Conservation (phyloP, 225 moss, liverwort and hornwort species). For the Ulota crispa region DNA sequence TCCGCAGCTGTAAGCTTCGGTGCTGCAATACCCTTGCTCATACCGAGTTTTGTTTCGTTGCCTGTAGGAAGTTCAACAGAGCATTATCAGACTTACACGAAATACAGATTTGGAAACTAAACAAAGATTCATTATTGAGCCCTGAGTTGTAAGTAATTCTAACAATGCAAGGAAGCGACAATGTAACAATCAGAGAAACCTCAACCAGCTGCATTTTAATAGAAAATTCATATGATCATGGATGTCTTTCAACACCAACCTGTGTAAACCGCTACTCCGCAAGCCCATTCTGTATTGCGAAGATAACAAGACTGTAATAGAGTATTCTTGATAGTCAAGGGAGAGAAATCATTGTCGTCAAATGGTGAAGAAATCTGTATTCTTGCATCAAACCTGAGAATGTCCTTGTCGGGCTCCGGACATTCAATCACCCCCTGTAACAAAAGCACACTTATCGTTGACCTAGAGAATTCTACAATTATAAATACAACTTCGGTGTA, state of each 20-base stretch:
- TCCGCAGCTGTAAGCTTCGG: slow-evolving; percentile 95
- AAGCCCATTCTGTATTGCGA: slow-evolving; percentile 97
- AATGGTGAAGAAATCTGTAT: slow-evolving; percentile 75
- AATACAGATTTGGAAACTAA: neutral
- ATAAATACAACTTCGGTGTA: neutral
- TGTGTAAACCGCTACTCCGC: slow-evolving; percentile 96
- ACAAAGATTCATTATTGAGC: neutral
- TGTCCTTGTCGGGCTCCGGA: slow-evolving; percentile 84
- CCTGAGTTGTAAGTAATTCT: neutral
- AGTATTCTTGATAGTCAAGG: slow-evolving; percentile 84
- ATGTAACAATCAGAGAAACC: neutral
- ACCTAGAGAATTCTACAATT: neutral
- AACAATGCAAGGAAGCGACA: slow-evolving; percentile 6
- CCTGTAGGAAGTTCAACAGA: slow-evolving; percentile 44
- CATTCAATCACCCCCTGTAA: slow-evolving; percentile 91
- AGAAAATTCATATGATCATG: neutral
- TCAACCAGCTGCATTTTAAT: neutral
- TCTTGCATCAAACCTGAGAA: slow-evolving; percentile 91
- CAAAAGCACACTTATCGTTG: slow-evolving; percentile 13
- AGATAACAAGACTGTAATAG: slow-evolving; percentile 85
- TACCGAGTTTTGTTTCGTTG: slow-evolving; percentile 93
- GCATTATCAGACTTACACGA: slow-evolving; percentile 10
- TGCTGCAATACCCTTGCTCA: slow-evolving; percentile 93
- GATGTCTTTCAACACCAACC: slow-evolving; percentile 43
- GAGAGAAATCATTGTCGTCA: slow-evolving; percentile 72